These are phyloP conservation scores for Pseudohyphozyma bogoriensis DNA, from an alignment of 768 basidiomycete species.

Conservation along the genomic window DNA sequence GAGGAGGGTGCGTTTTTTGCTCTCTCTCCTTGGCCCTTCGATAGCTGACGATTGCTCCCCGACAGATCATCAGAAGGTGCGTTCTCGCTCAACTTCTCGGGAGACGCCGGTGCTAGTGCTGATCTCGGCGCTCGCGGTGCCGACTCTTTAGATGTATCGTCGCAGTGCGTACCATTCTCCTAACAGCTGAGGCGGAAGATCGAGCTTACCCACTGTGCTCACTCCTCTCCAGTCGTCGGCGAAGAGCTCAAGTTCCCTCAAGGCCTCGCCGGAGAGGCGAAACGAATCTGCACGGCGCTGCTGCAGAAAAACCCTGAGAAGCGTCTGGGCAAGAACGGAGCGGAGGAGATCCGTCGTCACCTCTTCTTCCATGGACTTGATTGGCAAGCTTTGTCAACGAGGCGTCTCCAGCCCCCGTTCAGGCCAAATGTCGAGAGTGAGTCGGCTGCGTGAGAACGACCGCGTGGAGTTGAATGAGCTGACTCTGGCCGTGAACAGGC, in stretches of 20 bases:
- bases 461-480: neutral
- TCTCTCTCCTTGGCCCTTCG: neutral
- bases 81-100: neutral
- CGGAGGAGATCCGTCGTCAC: slow-evolving; percentile 87
- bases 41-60: slow-evolving; percentile 54
- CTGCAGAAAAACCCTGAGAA: slow-evolving; percentile 76
- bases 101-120: too few relatives aligned
- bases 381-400: slow-evolving; percentile 67
- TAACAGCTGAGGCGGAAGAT: too few relatives aligned
- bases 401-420: slow-evolving; percentile 96
- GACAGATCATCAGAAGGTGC: slow-evolving; percentile 45
- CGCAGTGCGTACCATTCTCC: neutral
- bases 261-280: slow-evolving; percentile 71
- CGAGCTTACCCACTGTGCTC: too few relatives aligned
- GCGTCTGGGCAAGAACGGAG: slow-evolving; percentile 78
- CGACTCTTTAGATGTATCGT: neutral
- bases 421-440: slow-evolving; percentile 90
- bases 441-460: neutral
- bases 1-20: slow-evolving; percentile 50
- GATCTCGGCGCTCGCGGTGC: neutral
- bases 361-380: slow-evolving; percentile 90
- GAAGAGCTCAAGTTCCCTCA: slow-evolving; percentile 80
- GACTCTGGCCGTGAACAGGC: neutral
- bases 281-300: slow-evolving; percentile 71
- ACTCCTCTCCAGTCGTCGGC: slow-evolving; percentile 48